Base-by-base conservation (phyloP, 805 yeast genomes). In the Wickerhamiella nectarea region DNA sequence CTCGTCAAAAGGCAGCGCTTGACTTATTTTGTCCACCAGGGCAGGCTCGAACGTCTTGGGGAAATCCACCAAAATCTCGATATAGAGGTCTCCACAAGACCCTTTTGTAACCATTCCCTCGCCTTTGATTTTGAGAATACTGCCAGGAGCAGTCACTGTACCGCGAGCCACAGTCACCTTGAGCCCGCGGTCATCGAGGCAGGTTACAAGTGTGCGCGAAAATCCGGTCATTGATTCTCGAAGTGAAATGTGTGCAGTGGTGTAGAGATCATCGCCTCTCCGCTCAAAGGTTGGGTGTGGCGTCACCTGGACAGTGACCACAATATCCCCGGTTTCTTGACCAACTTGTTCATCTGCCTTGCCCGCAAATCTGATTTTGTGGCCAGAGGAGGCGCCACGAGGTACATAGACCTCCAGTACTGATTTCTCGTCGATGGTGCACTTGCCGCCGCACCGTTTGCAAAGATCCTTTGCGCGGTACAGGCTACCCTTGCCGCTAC, bases 161-260 rank as follows among this genome's bases (percentile, higher is more conserved):
- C 96, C 96, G 4, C 70, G 64, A 1, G 87, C 86, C 0, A 79
- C 71, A 0, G 74, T 65, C 11, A 87, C 57, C 42, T 71, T 71
- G 11, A 86, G 60, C 29, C 76, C 72, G 49, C 96, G 74, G 14
- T 80, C 87, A 60, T 91, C 97, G 44, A 87, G 68, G 50, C 84
- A 91, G 50, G 72, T 73, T 8, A 80, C 63, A 2, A 85, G 66
- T 10, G 72, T 70, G 41, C 73, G 70, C 28, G 71, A 64, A 54
- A 87, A 80, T 2, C 97, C 97, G 47, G 84, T 72, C n/a, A 89
- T 66, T 0, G 95, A 78, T 51, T 89, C 97, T 11, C 74, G 74
- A 41, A 89, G 65, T 2, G 93, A 68, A 33, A 89, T 72, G 6
- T 65, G 66, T 33, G 77, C 61, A 22, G 68, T 65, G 2, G 83